A percentile compares a stretch with the other conserved stretches of the same genome.
Evolutionary conservation across 2,329 filamentous ascomycete species (phyloP).

Genomic region (Simplicillium sp.): DNA sequence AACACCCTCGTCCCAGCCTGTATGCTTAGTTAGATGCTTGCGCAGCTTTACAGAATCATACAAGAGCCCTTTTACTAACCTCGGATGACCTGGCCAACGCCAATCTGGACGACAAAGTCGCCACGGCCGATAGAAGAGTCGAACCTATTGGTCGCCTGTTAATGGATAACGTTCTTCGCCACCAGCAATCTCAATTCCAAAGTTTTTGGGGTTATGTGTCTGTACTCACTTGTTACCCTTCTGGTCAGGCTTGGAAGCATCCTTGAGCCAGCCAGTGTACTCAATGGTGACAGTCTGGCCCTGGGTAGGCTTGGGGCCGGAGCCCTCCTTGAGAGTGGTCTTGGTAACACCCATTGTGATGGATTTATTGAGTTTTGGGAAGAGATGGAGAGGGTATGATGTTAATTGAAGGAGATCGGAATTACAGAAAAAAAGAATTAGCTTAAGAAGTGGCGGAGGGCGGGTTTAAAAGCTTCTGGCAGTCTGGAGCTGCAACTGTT

Average conservation of each 20-base stretch:
- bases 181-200: not conserved
- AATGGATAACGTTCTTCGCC: not conserved
- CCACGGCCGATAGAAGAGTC: slow-evolving; percentile 74
- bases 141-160: slow-evolving; percentile 50
- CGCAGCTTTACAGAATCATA: not conserved
- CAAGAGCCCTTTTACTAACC: slow-evolving; percentile 41
- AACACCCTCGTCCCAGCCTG: slow-evolving; percentile 82
- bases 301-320: slow-evolving; percentile 46
- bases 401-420: not conserved
- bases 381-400: not conserved
- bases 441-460: not conserved
- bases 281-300: slow-evolving; percentile 77
- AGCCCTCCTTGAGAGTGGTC: slow-evolving; percentile 51
- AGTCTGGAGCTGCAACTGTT: not conserved
- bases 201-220: not conserved
- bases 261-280: slow-evolving; percentile 83
- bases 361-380: slow-evolving; percentile 4
- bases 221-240: slow-evolving; percentile 62
- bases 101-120: slow-evolving; percentile 70
- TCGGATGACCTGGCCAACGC: slow-evolving; percentile 75
- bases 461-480: not conserved
- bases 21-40: slow-evolving; percentile 6
- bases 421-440: not conserved
- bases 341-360: slow-evolving; percentile 66
- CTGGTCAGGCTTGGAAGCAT: slow-evolving; percentile 47